Base-by-base conservation (phyloP, 176 grass and related monocot genomes). In the Dactylis glomerata region DNA sequence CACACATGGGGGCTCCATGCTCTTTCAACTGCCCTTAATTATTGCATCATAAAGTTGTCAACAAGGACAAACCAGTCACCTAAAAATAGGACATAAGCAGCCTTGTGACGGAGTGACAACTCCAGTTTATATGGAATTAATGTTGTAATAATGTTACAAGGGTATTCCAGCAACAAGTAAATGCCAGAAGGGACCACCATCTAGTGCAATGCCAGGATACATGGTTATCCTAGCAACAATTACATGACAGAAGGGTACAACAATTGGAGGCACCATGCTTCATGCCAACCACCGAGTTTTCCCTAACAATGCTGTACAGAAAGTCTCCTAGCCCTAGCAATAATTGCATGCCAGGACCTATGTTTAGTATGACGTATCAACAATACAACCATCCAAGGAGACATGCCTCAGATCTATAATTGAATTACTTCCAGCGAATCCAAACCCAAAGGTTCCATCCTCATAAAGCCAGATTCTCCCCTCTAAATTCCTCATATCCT, bases 381-480 rank as follows among this genome's bases (percentile, higher is more conserved):
- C 74, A 68, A 94, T 85, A 82, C 83, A 84, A 54, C 89, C 93
- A 83, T 90, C 75, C n/a, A 80, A 81, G 52, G 89, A 84, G 68
- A 94, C 86, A 85, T 85, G 87, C 52, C 86, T 96, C 70, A 96
- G 78, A 83, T 96, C 89, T 81, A 95, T 90, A 56, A 99, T 83
- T 87, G 81, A 96, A 81, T 96, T 81, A 24, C 88, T 90, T 73
- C 93, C 88, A 46, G 83, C 51, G 82, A 99, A 99, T 37, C 93
- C 91, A 66, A 99, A 99, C 36, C 96, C 96, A 17, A 99, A 99
- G 51, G 87, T 96, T 73, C 93, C 89, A 84, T 99, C 91, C 31
- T 99, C 86, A 50, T 99, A 96, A 78, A 92, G 74, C 96, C 96
- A 99, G 62, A 99, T 91, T 77, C 96, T 90, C 57, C 96, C 96